Evolutionary conservation across 768 basidiomycete species (phyloP).

Genomic region (Tricholoma saponaceum): DNA sequence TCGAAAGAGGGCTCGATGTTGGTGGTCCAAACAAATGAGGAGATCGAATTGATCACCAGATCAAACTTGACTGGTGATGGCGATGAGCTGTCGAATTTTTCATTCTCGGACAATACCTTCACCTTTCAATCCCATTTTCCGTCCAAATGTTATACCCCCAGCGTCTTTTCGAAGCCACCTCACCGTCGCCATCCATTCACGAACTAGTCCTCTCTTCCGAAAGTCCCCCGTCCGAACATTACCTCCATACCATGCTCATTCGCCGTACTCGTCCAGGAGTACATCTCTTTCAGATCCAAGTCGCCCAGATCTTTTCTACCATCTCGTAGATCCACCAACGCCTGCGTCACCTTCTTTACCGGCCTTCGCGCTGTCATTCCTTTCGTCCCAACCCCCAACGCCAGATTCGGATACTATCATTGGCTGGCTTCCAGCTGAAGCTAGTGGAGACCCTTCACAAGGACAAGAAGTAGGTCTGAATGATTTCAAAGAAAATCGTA

Average conservation of each 20-base stretch:
- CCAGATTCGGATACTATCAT: slow-evolving; percentile 50
- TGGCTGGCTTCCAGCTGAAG: slow-evolving; percentile 64
- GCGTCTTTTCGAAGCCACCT: background rate
- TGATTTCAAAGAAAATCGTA: slow-evolving; percentile 73
- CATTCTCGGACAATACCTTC: too few relatives aligned
- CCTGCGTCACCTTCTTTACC: slow-evolving; percentile 40
- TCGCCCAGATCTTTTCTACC: slow-evolving; percentile 68
- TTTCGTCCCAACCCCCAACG: slow-evolving; percentile 38
- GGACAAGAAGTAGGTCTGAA: slow-evolving; percentile 49
- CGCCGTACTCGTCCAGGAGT: background rate
- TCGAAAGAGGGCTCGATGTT: too few relatives aligned
- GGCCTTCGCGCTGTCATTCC: slow-evolving; percentile 65
- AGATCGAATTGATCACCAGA: too few relatives aligned
- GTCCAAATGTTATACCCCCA: background rate
- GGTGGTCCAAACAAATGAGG: too few relatives aligned
- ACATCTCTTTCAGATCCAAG: slow-evolving; percentile 41
- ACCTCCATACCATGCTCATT: background rate
- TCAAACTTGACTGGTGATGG: too few relatives aligned
- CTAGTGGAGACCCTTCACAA: slow-evolving; percentile 12
- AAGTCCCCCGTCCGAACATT: background rate
- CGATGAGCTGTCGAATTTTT: too few relatives aligned
- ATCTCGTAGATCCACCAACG: slow-evolving; percentile 51
- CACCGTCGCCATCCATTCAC: background rate
- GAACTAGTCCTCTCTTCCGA: background rate
- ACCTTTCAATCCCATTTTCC: background rate